These are phyloP conservation scores for Mycena belliarum DNA, from an alignment of 768 basidiomycete genomes.

Conservation along the genomic window DNA sequence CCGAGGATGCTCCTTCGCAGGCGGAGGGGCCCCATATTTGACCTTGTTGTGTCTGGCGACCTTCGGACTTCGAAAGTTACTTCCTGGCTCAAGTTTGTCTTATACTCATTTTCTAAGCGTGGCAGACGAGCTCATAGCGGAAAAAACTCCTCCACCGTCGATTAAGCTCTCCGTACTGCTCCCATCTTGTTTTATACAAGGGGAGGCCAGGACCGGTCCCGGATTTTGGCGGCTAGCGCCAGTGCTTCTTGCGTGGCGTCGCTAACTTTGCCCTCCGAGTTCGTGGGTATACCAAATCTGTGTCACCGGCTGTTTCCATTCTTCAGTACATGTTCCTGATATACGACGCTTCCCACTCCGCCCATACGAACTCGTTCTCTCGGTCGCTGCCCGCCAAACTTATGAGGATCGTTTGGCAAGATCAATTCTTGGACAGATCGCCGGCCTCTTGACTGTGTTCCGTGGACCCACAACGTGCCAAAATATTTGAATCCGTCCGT, in stretches of 20 bases:
- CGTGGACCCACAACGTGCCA: slow-evolving; percentile 10
- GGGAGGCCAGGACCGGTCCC: too few relatives aligned
- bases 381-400: background rate
- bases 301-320: background rate
- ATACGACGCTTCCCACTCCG: background rate
- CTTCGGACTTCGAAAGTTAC: background rate
- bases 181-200: too few relatives aligned
- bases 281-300: background rate
- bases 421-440: slow-evolving; percentile 10
- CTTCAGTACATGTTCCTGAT: background rate
- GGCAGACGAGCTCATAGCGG: too few relatives aligned
- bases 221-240: too few relatives aligned
- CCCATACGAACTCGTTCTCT: background rate
- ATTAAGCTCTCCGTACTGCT: too few relatives aligned
- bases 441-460: slow-evolving; percentile 1
- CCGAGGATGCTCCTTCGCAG: too few relatives aligned
- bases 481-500: background rate
- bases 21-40: too few relatives aligned
- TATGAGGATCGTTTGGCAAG: background rate
- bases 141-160: too few relatives aligned
- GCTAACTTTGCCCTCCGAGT: too few relatives aligned
- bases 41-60: background rate
- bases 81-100: background rate
- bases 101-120: background rate
- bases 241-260: too few relatives aligned